Percentiles rank a stretch among this genome's conserved stretches.
phyloP scores from a whole-genome alignment of 768 basidiomycete genomes.

The Termitomyces eurrhizus region DNA sequence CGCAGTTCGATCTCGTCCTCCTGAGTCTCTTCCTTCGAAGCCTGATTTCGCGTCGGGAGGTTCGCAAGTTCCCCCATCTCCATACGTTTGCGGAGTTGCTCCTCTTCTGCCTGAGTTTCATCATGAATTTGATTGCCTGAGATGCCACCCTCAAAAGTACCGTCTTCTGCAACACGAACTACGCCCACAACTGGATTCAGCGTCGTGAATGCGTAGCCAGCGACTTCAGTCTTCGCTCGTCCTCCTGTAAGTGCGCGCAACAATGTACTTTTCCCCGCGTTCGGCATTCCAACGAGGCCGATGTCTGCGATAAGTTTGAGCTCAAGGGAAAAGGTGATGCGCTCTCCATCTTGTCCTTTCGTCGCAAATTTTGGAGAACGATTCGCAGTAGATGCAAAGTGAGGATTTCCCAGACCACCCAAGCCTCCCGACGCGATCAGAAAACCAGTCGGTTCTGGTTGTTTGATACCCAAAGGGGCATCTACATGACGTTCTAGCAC shows the following conservation, averaged over 20 bases:
- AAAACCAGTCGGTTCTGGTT: constrained; percentile 51
- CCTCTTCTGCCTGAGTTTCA: constrained; percentile 59
- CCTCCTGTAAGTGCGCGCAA: constrained; percentile 87
- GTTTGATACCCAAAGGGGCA: constrained; percentile 61
- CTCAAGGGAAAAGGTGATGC: constrained; percentile 80
- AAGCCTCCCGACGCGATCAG: constrained; percentile 73
- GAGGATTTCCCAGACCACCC: constrained; percentile 88
- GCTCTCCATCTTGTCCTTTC: constrained; percentile 70
- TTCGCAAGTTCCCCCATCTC: constrained; percentile 50
- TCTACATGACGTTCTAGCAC: constrained; percentile 40
- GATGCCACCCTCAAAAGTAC: constrained; percentile 63
- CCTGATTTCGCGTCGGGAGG: constrained; percentile 49
- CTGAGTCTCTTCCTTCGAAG: constrained; percentile 15
- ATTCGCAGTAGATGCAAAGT: constrained; percentile 64
- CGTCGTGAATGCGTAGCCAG: constrained; percentile 92
- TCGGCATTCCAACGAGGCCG: constrained; percentile 96
- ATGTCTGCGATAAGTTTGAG: constrained; percentile 93
- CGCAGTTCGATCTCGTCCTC: constrained; percentile 13
- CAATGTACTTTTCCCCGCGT: constrained; percentile 90
- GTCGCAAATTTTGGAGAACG: constrained; percentile 88
- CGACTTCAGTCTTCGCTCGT: constrained; percentile 79
- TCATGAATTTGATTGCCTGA: constrained; percentile 52
- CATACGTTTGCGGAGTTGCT: constrained; percentile 39
- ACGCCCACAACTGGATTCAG: constrained; percentile 92
- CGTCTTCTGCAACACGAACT: constrained; percentile 78